Evolutionary conservation across 2,329 filamentous ascomycete genomes (phyloP).

Genomic region (Pseudonectria buxi): DNA sequence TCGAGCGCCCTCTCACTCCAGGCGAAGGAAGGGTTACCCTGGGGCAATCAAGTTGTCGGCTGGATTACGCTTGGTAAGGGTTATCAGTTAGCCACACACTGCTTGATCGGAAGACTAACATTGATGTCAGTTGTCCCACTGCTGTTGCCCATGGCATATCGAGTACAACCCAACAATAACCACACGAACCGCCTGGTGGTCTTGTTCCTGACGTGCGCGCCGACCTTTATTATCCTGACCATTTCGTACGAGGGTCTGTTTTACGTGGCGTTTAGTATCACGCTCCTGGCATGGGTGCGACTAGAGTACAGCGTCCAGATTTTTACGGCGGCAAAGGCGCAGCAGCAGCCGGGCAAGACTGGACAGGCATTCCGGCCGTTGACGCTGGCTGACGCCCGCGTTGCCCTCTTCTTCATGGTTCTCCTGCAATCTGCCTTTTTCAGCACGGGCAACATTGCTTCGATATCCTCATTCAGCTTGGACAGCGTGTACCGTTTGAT

Average conservation of each 20-base stretch:
- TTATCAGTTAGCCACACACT: not conserved
- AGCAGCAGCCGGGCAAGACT: constrained; percentile 6
- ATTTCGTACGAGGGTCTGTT: constrained; percentile 97
- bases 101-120: not conserved
- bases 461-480: constrained; percentile 85
- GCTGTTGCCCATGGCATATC: constrained; percentile 72
- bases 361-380: constrained; percentile 53
- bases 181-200: constrained; percentile 86
- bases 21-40: constrained; percentile 74
- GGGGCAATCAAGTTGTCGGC: constrained; percentile 80
- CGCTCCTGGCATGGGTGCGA: constrained; percentile 82
- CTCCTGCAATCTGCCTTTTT: constrained; percentile 95
- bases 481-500: constrained; percentile 84
- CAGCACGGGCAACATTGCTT: constrained; percentile 92
- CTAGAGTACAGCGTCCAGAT: constrained; percentile 67
- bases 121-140: constrained; percentile 71
- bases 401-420: constrained; percentile 91
- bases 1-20: constrained; percentile 82
- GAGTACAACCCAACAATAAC: constrained; percentile 71
- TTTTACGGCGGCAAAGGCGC: constrained; percentile 5
- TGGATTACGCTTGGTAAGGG: constrained; percentile 68
- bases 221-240: constrained; percentile 89
- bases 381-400: constrained; percentile 74
- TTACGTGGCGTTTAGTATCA: constrained; percentile 81
- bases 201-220: constrained; percentile 87